Evolutionary conservation across 352 stramenopile genomes (phyloP).

Genomic region (Achlya hypogyna): DNA sequence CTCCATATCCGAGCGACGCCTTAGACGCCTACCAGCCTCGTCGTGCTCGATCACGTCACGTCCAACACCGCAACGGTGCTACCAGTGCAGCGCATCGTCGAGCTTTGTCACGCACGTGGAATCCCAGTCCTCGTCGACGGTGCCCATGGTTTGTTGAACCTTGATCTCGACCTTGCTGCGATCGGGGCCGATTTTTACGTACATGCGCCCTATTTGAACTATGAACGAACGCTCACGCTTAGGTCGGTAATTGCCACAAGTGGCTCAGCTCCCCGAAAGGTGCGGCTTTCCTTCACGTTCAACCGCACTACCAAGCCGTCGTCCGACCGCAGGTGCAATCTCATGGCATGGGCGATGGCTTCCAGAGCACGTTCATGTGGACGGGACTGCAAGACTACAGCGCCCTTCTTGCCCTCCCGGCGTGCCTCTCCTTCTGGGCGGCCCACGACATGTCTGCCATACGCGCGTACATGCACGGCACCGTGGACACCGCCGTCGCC

Average conservation of each 20-base stretch:
- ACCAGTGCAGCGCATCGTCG: conserved; percentile 70
- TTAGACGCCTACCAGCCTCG: conserved; percentile 40
- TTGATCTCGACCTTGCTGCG: conserved; percentile 53
- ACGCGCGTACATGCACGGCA: conserved; percentile 52
- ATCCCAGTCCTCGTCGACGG: conserved; percentile 85
- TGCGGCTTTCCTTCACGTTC: conserved; percentile 81
- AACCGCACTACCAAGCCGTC: conserved; percentile 26
- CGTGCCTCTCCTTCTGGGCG: conserved; percentile 81
- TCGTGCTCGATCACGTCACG: conserved; percentile 90
- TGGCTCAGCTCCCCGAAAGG: conserved; percentile 88
- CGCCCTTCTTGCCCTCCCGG: conserved; percentile 73
- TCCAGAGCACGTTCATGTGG: conserved; percentile 90
- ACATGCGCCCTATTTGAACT: not conserved
- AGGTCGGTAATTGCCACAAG: conserved; percentile 90
- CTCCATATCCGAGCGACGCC: conserved; percentile 22
- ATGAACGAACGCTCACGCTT: not conserved
- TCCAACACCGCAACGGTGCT: conserved; percentile 88
- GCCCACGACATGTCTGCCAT: conserved; percentile 32
- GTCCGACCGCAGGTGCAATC: conserved; percentile 81
- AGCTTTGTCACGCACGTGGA: conserved; percentile 34
- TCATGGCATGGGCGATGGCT: conserved; percentile 83
- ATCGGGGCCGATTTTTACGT: conserved; percentile 88
- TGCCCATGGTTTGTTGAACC: conserved; percentile 83
- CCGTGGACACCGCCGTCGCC: not conserved
- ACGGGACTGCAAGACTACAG: conserved; percentile 89